These are phyloP conservation scores for Ehretia macrophylla DNA, from an alignment of 257 asterid genomes.

Conservation along the genomic window DNA sequence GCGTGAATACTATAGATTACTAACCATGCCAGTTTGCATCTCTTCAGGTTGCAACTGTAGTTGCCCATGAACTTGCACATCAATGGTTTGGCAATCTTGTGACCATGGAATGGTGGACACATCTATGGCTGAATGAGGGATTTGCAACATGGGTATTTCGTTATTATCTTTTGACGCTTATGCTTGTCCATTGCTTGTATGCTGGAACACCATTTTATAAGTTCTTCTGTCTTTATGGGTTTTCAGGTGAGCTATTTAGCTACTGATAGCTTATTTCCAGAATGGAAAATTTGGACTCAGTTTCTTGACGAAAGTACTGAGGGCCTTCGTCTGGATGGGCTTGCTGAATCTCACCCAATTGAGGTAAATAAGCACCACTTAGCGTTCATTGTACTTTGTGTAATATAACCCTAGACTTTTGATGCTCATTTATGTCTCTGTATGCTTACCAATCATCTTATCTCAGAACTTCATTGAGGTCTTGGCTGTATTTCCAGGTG, in stretches of 20 bases:
- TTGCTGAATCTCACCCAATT: slow-evolving; percentile 44
- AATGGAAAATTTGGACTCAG: slow-evolving; percentile 43
- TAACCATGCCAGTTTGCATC: not conserved
- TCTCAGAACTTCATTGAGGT: not conserved
- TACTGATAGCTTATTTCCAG: slow-evolving; percentile 34
- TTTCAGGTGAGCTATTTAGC: slow-evolving; percentile 39
- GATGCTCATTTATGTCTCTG: not conserved
- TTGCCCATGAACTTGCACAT: slow-evolving; percentile 50
- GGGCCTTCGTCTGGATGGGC: slow-evolving; percentile 36
- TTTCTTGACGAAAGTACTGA: slow-evolving; percentile 26
- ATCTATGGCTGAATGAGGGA: slow-evolving; percentile 49
- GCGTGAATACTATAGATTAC: not conserved
- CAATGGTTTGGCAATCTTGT: slow-evolving; percentile 54
- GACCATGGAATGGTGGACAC: slow-evolving; percentile 54
- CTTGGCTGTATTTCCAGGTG: slow-evolving; percentile 20
- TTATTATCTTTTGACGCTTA: not conserved
- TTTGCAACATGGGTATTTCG: slow-evolving; percentile 41
- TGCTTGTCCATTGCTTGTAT: not conserved
- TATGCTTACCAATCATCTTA: not conserved
- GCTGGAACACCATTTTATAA: not conserved
- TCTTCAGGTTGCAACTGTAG: slow-evolving; percentile 32
- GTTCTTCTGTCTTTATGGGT: slow-evolving; percentile 1
- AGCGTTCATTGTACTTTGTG: not conserved
- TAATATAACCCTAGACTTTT: not conserved
- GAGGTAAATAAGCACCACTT: slow-evolving; percentile 22